Evolutionary conservation across 129 eudicot genomes (phyloP).

Genomic region (Centella asiatica): DNA sequence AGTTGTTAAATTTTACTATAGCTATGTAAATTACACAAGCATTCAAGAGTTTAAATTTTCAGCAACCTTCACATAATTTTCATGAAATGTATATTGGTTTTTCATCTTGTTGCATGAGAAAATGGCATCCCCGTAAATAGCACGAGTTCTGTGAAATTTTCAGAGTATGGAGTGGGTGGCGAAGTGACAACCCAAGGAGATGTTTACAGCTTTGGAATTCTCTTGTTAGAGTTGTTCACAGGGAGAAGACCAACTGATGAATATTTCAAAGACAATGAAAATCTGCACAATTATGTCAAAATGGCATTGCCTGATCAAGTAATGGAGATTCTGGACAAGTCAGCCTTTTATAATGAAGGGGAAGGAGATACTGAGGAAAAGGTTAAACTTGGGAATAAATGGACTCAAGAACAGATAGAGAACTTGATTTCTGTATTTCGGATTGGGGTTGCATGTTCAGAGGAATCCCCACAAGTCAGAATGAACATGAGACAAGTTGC

Average conservation of each 20-base stretch:
- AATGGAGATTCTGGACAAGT: conserved; percentile 13
- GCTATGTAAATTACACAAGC: too few relatives aligned
- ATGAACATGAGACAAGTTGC: conserved; percentile 13
- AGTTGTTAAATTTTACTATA: too few relatives aligned
- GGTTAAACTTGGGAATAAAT: neutral
- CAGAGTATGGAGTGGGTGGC: conserved; percentile 23
- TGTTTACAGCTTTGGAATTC: conserved; percentile 20
- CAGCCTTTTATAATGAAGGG: neutral
- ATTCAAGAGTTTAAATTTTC: too few relatives aligned
- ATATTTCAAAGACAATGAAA: neutral
- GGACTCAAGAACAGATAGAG: conserved; percentile 4
- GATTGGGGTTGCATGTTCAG: conserved; percentile 15
- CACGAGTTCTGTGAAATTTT: neutral
- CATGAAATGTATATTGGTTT: neutral
- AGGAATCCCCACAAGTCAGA: conserved; percentile 7
- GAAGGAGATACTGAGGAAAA: neutral
- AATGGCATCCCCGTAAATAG: neutral
- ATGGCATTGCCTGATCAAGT: conserved; percentile 13
- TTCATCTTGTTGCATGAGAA: neutral
- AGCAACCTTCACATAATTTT: neutral
- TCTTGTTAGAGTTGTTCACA: conserved; percentile 16
- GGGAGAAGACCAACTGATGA: conserved; percentile 17
- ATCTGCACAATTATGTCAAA: conserved; percentile 17
- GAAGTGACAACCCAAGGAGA: conserved; percentile 13
- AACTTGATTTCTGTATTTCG: neutral